Evolutionary conservation across 768 basidiomycete genomes (phyloP), one percentile per base, ranked within the genome.

Genomic region (Leucosporidium yakuticum): DNA sequence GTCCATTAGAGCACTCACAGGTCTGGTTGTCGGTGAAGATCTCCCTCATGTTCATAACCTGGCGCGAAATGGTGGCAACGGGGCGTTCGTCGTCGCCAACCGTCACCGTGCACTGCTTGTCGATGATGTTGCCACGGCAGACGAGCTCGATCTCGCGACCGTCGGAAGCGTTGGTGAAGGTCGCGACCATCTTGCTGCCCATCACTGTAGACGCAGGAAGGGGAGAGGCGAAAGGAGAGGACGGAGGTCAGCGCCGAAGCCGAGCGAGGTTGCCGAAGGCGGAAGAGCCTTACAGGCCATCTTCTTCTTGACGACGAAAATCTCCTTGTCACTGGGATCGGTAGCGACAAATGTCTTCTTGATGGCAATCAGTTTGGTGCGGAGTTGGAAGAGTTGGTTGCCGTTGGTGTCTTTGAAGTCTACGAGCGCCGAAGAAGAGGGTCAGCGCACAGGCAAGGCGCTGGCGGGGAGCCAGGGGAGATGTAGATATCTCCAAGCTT

Each of bases 401-500:
- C 78, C 78, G 21, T 68, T 64, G 17, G 70, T 54, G 59, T 78
- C 77, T 49, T 69, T 75, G 65, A 79, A 77, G 23, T 76, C 79
- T 79, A 39, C 11, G 34, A 36, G 12, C 34, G 11, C 53, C 39
- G 39, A 8, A 15, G 14, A 3, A 2, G 14, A 15, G 39, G 14
- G 39, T 44, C 14, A 44, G 39, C 39, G 34, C 34, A 36, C 12
- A 12, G 6, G 5, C 5, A 36, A 12, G 12, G 34, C 12, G 34
- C 5, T 36, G 34, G 34, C 6, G 34, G 12, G 34, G 12, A 36
- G 12, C 34, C 5, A 15, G 44, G 49, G 23, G n/a, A n/a, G n/a
- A n/a, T n/a, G n/a, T n/a, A n/a, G n/a, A n/a, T n/a, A n/a, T n/a
- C n/a, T n/a, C n/a, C n/a, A n/a, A n/a, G n/a, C n/a, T n/a, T n/a